These are phyloP conservation scores for Syncephalastrum racemosum DNA, from an alignment of 371 early-diverging fungal genomes.

Conservation along the genomic window DNA sequence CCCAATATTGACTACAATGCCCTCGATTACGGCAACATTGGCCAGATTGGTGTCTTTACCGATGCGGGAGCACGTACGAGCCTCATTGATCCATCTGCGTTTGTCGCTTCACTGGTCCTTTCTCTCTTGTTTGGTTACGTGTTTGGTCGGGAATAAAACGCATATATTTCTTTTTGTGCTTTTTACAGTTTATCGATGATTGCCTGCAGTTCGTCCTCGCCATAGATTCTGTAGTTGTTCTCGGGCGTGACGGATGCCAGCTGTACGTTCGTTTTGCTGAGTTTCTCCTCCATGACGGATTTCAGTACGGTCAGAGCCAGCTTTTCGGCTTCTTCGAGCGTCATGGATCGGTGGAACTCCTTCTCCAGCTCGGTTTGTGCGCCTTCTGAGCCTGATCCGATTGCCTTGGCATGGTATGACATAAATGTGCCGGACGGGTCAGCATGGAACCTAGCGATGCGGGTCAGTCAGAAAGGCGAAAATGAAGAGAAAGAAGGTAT, in stretches of 20 bases:
- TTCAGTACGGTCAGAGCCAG: slow-evolving; percentile 96
- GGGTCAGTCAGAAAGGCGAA: neutral
- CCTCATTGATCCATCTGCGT: slow-evolving; percentile 3
- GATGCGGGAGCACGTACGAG: slow-evolving; percentile 1
- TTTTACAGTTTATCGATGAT: slow-evolving; percentile 65
- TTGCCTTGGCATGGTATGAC: slow-evolving; percentile 94
- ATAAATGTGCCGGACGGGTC: slow-evolving; percentile 97
- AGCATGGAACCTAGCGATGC: slow-evolving; percentile 73
- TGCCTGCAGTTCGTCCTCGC: slow-evolving; percentile 69
- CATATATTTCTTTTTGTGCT: slow-evolving; percentile 4
- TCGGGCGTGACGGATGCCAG: slow-evolving; percentile 89
- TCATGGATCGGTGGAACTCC: slow-evolving; percentile 88
- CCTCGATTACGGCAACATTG: slow-evolving; percentile 11
- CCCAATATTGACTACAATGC: slow-evolving; percentile 14
- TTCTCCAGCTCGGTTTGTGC: slow-evolving; percentile 98
- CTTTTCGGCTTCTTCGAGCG: slow-evolving; percentile 85
- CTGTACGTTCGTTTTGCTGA: slow-evolving; percentile 94
- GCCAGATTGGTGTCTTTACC: slow-evolving; percentile 14
- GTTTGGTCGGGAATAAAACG: slow-evolving; percentile 4
- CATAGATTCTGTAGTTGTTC: slow-evolving; percentile 74
- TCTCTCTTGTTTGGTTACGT: slow-evolving; percentile 5
- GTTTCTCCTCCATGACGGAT: slow-evolving; percentile 99
- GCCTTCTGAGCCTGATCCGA: slow-evolving; percentile 98
- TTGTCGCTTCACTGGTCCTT: slow-evolving; percentile 1
- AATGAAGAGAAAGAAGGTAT: too few species aligned